These are phyloP conservation scores for Escallonia rubra DNA, from an alignment of 129 eudicot genomes.

Conservation along the genomic window DNA sequence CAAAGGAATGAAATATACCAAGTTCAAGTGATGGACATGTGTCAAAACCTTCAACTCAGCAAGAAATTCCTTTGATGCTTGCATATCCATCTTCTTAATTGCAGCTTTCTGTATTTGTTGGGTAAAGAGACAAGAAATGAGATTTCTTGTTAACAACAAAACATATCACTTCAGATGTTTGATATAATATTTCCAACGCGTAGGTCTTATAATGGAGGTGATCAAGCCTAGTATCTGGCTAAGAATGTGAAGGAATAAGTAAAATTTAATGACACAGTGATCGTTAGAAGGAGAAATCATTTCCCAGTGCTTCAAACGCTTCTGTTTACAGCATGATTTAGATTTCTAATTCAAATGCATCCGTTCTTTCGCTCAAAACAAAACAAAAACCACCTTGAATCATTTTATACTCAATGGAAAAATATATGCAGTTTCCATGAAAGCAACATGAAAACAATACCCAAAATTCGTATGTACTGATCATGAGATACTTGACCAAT, in stretches of 20 bases:
- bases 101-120: conserved; percentile 68
- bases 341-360: too few species aligned
- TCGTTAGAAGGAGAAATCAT: too few species aligned
- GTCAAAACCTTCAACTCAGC: conserved; percentile 85
- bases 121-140: background rate
- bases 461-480: background rate
- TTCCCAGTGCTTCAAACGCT: too few species aligned
- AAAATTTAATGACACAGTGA: too few species aligned
- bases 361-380: too few species aligned
- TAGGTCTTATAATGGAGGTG: too few species aligned
- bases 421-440: background rate
- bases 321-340: too few species aligned
- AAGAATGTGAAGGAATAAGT: too few species aligned
- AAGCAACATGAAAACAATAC: background rate
- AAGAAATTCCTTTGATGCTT: conserved; percentile 77
- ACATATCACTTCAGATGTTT: background rate
- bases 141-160: background rate
- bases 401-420: background rate
- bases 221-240: too few species aligned
- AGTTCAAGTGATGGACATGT: conserved; percentile 83
- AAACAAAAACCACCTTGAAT: too few species aligned
- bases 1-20: conserved; percentile 37
- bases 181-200: background rate
- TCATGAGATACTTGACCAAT: background rate
- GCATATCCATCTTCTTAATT: conserved; percentile 86